Conservation (phyloP, 2,329 filamentous ascomycete genomes). For the Fusarium piperis region DNA sequence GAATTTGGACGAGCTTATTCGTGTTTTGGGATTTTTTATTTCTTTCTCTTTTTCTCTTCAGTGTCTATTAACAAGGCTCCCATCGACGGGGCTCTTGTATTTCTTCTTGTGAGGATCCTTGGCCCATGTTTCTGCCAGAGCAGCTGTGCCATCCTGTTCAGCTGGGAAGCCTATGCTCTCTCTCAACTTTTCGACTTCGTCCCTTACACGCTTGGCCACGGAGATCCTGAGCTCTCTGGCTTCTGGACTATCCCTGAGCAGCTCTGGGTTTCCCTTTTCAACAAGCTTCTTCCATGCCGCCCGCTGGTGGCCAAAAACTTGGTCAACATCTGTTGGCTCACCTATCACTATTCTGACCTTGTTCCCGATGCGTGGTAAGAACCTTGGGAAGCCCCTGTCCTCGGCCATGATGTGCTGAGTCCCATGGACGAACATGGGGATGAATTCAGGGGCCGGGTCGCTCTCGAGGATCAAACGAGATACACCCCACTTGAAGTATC, state of each 20-base stretch:
- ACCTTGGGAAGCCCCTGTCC: slow-evolving; percentile 79
- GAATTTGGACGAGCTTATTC: slow-evolving; percentile 14
- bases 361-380: slow-evolving; percentile 79
- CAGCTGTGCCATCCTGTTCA: slow-evolving; percentile 83
- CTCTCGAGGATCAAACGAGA: slow-evolving; percentile 91
- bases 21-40: slow-evolving; percentile 1
- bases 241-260: slow-evolving; percentile 60
- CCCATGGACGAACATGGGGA: slow-evolving; percentile 95
- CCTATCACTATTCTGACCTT: slow-evolving; percentile 81
- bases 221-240: slow-evolving; percentile 77
- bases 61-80: slow-evolving; percentile 58
- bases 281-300: slow-evolving; percentile 77
- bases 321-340: slow-evolving; percentile 77
- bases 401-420: slow-evolving; percentile 91
- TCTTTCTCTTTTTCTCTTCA: slow-evolving; percentile 30
- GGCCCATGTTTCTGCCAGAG: slow-evolving; percentile 83
- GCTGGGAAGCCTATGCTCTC: slow-evolving; percentile 72
- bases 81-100: slow-evolving; percentile 65
- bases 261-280: slow-evolving; percentile 57
- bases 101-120: slow-evolving; percentile 58
- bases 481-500: slow-evolving; percentile 99
- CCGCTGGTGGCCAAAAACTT: slow-evolving; percentile 80
- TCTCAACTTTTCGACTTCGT: slow-evolving; percentile 83
- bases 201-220: slow-evolving; percentile 79
- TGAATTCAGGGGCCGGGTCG: slow-evolving; percentile 85